Evolutionary conservation across 169 alveolate species (phyloP).

Genomic region (Eimeria tenella): DNA sequence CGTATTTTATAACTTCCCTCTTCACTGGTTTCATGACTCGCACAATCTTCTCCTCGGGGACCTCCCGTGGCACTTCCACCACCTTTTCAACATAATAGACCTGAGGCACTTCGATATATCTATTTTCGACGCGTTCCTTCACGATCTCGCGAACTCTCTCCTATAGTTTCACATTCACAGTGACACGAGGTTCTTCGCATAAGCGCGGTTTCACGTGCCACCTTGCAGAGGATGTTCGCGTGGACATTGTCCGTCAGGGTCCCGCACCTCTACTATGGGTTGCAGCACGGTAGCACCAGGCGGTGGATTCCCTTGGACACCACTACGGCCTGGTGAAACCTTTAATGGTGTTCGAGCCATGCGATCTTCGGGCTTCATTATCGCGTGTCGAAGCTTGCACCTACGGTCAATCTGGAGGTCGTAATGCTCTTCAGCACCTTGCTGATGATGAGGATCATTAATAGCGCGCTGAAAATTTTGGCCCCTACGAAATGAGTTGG

Average conservation of each 20-base stretch:
- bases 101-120: conserved; percentile 78
- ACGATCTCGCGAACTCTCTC: conserved; percentile 73
- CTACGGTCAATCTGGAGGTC: too few species aligned
- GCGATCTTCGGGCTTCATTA: background rate
- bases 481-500: too few species aligned
- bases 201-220: background rate
- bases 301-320: conserved; percentile 33
- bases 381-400: background rate
- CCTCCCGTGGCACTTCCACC: conserved; percentile 78
- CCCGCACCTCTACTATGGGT: conserved; percentile 40
- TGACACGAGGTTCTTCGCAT: background rate
- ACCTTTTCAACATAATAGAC: conserved; percentile 78
- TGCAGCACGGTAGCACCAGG: conserved; percentile 51
- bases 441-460: too few species aligned
- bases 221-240: too few species aligned
- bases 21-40: conserved; percentile 68
- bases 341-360: background rate
- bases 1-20: conserved; percentile 73
- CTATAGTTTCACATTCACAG: background rate
- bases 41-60: conserved; percentile 72
- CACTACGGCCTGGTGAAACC: conserved; percentile 4
- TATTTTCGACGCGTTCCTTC: conserved; percentile 74
- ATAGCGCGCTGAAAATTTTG: too few species aligned
- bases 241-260: too few species aligned
- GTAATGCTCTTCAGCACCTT: too few species aligned